These are phyloP conservation scores for Agaricus blazei DNA, from an alignment of 768 basidiomycete genomes.

Conservation along the genomic window DNA sequence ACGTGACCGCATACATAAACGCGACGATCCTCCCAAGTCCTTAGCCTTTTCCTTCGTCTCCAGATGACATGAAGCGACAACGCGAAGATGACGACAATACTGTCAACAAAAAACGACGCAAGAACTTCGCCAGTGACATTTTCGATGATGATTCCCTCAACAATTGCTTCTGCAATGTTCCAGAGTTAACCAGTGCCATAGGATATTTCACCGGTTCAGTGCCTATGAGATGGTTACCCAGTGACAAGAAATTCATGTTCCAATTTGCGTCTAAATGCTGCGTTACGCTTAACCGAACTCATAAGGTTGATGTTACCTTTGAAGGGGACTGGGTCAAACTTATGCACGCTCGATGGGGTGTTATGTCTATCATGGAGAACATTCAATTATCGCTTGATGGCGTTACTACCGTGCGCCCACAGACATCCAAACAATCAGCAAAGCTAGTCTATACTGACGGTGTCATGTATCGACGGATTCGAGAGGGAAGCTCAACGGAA, in stretches of 20 bases:
- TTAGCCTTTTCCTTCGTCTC: background rate
- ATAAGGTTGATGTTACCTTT: background rate
- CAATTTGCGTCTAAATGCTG: background rate
- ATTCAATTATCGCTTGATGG: conserved; percentile 7
- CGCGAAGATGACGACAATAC: background rate
- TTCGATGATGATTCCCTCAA: conserved; percentile 3
- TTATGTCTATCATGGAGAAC: background rate
- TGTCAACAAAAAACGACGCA: conserved; percentile 3
- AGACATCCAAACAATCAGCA: background rate
- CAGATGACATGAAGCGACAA: conserved; percentile 5
- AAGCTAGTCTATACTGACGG: conserved; percentile 17
- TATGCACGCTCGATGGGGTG: background rate
- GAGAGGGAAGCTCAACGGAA: background rate
- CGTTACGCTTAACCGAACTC: background rate
- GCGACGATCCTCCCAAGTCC: background rate
- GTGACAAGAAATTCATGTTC: conserved; percentile 1
- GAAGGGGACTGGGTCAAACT: conserved; percentile 5
- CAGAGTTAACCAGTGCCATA: background rate
- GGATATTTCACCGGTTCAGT: conserved; percentile 6
- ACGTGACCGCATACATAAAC: background rate
- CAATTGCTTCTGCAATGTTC: conserved; percentile 10
- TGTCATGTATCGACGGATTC: conserved; percentile 9
- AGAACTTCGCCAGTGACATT: background rate
- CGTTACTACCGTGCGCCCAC: background rate
- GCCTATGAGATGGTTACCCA: background rate